Conservation (phyloP, 352 stramenopile species). For the Pythium sp. region DNA sequence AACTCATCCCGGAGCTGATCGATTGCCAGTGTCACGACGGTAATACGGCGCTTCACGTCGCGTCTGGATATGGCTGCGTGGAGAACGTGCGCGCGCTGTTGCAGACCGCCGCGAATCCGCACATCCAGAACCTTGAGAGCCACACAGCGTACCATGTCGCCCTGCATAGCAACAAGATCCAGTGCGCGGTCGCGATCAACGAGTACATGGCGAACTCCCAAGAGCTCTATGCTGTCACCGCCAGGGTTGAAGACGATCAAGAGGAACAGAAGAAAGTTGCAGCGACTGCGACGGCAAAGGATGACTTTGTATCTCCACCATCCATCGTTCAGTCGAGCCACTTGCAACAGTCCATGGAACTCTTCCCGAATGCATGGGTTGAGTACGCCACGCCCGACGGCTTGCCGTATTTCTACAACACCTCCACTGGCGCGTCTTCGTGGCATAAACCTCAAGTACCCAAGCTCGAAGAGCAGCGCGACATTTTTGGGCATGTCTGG, state of each 20-base stretch:
- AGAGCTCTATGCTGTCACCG: slow-evolving; percentile 18
- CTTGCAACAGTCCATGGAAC: neutral
- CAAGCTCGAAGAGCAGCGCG: neutral
- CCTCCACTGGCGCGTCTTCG: slow-evolving; percentile 41
- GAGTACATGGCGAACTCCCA: slow-evolving; percentile 46
- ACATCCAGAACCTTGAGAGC: slow-evolving; percentile 33
- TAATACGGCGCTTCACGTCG: slow-evolving; percentile 65
- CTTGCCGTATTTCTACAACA: slow-evolving; percentile 71
- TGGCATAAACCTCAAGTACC: slow-evolving; percentile 39
- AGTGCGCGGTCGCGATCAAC: slow-evolving; percentile 49
- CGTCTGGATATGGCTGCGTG: slow-evolving; percentile 49
- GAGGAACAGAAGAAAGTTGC: neutral
- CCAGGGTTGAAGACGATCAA: neutral
- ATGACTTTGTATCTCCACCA: neutral
- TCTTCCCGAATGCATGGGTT: slow-evolving; percentile 29
- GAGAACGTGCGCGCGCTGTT: slow-evolving; percentile 52
- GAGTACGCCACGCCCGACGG: slow-evolving; percentile 51
- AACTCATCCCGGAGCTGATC: slow-evolving; percentile 43
- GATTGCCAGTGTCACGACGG: slow-evolving; percentile 46
- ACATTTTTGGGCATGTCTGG: slow-evolving; percentile 14
- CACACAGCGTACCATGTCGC: slow-evolving; percentile 55
- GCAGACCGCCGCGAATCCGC: slow-evolving; percentile 53
- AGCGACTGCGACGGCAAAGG: neutral
- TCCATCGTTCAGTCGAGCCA: neutral
- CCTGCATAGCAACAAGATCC: slow-evolving; percentile 55